phyloP scores from a whole-genome alignment of 1,284 basidiomycete species.

The Cystobasidium slooffiae region DNA sequence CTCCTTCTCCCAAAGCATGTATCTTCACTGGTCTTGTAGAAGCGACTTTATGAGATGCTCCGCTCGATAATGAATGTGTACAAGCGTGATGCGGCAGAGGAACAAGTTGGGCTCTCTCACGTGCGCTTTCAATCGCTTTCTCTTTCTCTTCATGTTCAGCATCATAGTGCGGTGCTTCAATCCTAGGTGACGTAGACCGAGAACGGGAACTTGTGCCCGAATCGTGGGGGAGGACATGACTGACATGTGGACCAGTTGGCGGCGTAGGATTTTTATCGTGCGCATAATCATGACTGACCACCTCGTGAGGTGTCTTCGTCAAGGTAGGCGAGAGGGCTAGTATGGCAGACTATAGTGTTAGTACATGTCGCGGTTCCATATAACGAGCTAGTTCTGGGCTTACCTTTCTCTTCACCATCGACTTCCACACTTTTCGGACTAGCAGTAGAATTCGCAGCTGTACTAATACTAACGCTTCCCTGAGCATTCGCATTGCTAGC shows the following conservation, averaged over 20 bases:
- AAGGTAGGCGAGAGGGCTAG: neutral
- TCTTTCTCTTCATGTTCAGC: conserved; percentile 1
- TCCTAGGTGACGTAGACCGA: conserved; percentile 1
- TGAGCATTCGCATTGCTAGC: neutral
- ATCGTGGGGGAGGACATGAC: neutral
- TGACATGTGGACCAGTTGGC: conserved; percentile 5
- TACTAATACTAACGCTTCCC: conserved; percentile 4
- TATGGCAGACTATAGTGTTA: neutral
- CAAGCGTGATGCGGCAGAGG: neutral
- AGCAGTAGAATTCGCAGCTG: neutral
- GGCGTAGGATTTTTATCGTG: conserved; percentile 5
- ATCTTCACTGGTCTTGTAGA: conserved; percentile 7
- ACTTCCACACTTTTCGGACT: neutral
- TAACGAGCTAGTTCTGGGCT: neutral
- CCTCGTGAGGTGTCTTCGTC: conserved; percentile 1
- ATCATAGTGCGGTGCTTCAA: neutral
- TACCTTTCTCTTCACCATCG: neutral
- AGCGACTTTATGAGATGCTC: neutral
- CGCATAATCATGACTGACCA: conserved; percentile 2
- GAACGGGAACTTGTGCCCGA: conserved; percentile 2
- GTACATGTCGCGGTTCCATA: neutral
- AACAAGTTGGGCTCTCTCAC: conserved; percentile 42
- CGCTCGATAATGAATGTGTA: neutral
- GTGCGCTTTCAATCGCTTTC: conserved; percentile 3
- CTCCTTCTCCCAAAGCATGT: conserved; percentile 2